Evolutionary conservation across 441 rosid genomes (phyloP).

Genomic region (Viola pubescens): DNA sequence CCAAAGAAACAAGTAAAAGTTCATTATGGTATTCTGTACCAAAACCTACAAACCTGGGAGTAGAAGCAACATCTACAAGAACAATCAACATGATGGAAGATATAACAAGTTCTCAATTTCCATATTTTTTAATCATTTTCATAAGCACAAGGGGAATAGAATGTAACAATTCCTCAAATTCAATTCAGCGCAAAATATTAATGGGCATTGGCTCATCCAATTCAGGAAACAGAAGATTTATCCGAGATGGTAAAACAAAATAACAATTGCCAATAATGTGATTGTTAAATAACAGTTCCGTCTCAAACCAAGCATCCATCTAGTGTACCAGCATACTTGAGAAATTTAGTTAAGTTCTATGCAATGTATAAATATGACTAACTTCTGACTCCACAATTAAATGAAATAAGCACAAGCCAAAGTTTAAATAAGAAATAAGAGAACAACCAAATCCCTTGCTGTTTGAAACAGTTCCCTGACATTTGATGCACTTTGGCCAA

Average conservation of each 20-base stretch:
- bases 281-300: conserved; percentile 1
- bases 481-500: conserved; percentile 98
- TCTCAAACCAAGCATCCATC: conserved; percentile 1
- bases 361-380: not conserved
- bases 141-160: not conserved
- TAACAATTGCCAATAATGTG: not conserved
- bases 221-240: not conserved
- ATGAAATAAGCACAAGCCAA: not conserved
- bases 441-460: conserved; percentile 85
- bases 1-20: not conserved
- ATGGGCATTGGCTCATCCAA: not conserved
- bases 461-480: conserved; percentile 97
- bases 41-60: not conserved
- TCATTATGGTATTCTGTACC: not conserved
- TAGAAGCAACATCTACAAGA: not conserved
- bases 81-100: not conserved
- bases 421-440: conserved; percentile 14
- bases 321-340: not conserved
- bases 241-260: conserved; percentile 2
- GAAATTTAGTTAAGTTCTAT: too few species aligned
- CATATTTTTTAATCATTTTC: not conserved
- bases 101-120: not conserved
- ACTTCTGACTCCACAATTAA: conserved; percentile 2
- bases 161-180: not conserved
- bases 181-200: not conserved